Evolutionary conservation across 148 eudicot genomes (phyloP), one percentile per base, ranked within the genome.

Genomic region (Fagopyrum esculentum): DNA sequence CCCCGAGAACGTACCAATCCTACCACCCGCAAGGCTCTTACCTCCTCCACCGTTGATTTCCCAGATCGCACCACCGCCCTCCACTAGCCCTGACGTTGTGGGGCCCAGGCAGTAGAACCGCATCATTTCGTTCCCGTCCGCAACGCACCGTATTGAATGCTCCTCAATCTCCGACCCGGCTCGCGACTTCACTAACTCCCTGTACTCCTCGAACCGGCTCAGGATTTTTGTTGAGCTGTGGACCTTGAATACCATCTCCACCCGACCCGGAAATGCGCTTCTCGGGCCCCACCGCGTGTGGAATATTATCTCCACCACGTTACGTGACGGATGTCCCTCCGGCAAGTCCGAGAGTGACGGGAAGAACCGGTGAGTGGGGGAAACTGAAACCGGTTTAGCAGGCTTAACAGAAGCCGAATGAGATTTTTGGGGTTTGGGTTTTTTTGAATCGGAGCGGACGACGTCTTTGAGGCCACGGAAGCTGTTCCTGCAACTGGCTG

Each of bases 111-210:
- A 90, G 30, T 85, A 90, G 44, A 94, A 94, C 78, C 96, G 72
- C 98, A 94, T 94, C 79, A 94, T 93, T 84, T 94, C 98, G 29
- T 94, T 94, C 71, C 98, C 98, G 71, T 94, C 98, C 44, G 96
- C 98, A 15, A 82, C 85, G 71, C 98, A 94, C 60, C 98, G 87
- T 5, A 13, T 66, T 11, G 15, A 9, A 6, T 47, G 46, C 72
- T 69, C 72, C 73, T 70, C 71, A 13, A 6, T 3, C 0, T 74
- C 84, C 8, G 80, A 69, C 9, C 79, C 80, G 59, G 84, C 87
- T 72, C 88, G 72, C 2, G 78, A 9, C 77, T 83, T 88, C 1
- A 94, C 87, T 12, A 11, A 1, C 7, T 90, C 93, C 1, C 97
- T 57, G 61, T 87, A 94, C 79, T 90, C 97, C 82, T 92, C 98